Conservation (phyloP, 768 basidiomycete species). For the Atractiella rhizophila region DNA sequence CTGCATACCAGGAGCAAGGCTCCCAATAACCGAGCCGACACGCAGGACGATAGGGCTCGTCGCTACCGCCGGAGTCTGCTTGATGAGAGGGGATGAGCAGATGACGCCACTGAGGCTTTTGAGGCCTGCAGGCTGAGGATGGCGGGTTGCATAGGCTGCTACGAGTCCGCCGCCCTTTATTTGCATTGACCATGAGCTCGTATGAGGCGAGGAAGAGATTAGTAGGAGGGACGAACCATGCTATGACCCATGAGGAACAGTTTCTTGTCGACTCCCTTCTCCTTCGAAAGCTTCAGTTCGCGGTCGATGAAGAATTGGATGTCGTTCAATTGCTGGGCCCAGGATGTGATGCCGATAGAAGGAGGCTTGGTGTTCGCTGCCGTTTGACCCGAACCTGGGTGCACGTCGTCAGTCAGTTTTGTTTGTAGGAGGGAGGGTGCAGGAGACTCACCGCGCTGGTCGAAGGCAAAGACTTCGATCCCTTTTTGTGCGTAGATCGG, state of each 20-base stretch:
- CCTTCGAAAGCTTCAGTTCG: background rate
- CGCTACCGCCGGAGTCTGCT: constrained; percentile 4
- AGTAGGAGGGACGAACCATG: background rate
- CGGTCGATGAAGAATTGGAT: constrained; percentile 5
- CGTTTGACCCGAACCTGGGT: constrained; percentile 11
- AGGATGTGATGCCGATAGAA: constrained; percentile 5
- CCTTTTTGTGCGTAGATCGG: constrained; percentile 8
- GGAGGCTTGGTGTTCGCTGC: constrained; percentile 2
- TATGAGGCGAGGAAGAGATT: background rate
- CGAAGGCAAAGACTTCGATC: constrained; percentile 11
- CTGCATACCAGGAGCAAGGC: too few relatives aligned
- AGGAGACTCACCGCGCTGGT: constrained; percentile 9
- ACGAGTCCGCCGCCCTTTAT: constrained; percentile 12
- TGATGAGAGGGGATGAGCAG: constrained; percentile 4
- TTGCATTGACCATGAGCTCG: background rate
- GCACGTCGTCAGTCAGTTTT: background rate
- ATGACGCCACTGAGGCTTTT: constrained; percentile 5
- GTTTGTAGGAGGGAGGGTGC: background rate
- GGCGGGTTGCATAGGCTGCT: constrained; percentile 8
- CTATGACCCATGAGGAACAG: constrained; percentile 8
- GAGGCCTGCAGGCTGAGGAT: background rate
- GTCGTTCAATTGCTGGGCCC: constrained; percentile 9
- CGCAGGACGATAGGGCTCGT: too few relatives aligned
- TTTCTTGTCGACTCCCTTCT: background rate
- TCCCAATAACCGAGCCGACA: too few relatives aligned